Evolutionary conservation across 83 land plant species (phyloP).

Genomic region (Isoetes engelmannii): DNA sequence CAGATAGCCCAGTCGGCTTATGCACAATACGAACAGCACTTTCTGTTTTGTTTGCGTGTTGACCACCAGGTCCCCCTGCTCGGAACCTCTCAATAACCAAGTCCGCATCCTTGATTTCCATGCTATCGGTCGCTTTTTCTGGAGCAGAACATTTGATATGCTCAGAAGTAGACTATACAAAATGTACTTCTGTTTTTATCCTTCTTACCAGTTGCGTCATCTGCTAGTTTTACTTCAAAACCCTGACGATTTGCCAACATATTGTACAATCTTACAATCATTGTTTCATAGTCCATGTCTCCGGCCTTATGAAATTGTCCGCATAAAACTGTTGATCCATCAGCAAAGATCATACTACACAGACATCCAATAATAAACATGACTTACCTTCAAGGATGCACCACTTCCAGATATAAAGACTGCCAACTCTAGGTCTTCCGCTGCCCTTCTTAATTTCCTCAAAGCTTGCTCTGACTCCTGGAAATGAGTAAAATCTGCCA

Average conservation of each 20-base stretch:
- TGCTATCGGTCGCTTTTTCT: slow-evolving; percentile 40
- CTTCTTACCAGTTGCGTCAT: slow-evolving; percentile 90
- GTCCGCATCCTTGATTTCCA: slow-evolving; percentile 75
- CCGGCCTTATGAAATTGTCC: slow-evolving; percentile 96
- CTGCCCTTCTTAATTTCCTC: slow-evolving; percentile 53
- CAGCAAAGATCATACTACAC: too few relatives aligned
- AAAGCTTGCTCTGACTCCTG: slow-evolving; percentile 68
- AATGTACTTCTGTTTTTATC: slow-evolving; percentile 76
- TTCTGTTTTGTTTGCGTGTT: slow-evolving; percentile 85
- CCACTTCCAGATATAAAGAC: slow-evolving; percentile 86
- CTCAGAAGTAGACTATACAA: too few relatives aligned
- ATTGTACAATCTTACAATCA: slow-evolving; percentile 88
- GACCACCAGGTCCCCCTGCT: slow-evolving; percentile 95
- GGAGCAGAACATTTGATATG: slow-evolving; percentile 31
- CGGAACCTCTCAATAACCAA: slow-evolving; percentile 82
- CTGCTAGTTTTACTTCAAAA: slow-evolving; percentile 57
- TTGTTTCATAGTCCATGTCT: slow-evolving; percentile 97
- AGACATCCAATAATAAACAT: too few relatives aligned
- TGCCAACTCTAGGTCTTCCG: slow-evolving; percentile 71
- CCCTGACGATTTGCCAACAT: slow-evolving; percentile 69
- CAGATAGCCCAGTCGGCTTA: slow-evolving; percentile 84
- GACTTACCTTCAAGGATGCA: slow-evolving; percentile 11
- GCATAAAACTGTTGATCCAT: too few relatives aligned
- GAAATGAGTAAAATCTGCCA: neutral
- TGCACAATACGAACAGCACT: slow-evolving; percentile 95